Evolutionary conservation across 1,139 yeast genomes (phyloP).

Genomic region (Hyphopichia khmerensis): DNA sequence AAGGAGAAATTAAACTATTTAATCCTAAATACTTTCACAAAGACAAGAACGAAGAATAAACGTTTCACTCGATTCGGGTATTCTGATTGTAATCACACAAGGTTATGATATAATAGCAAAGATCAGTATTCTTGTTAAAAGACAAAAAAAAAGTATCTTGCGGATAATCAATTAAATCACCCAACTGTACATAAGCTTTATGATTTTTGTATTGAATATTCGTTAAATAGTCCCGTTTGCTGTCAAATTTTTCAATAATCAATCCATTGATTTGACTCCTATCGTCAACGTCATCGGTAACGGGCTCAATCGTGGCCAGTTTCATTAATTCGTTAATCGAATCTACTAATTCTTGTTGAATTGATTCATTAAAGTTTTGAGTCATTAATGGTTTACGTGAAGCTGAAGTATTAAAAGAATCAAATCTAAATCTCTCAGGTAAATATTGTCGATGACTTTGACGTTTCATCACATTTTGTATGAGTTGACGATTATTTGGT

Average conservation of each 20-base stretch:
- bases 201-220: not conserved
- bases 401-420: not conserved
- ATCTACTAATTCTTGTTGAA: not conserved
- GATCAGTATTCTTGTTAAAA: not conserved
- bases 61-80: not conserved
- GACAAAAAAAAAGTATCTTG: not conserved
- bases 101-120: not conserved
- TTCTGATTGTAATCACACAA: constrained; percentile 1
- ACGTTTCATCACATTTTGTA: not conserved
- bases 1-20: too few species aligned
- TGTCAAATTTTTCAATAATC: too few species aligned
- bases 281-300: too few species aligned
- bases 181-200: not conserved
- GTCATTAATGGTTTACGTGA: not conserved
- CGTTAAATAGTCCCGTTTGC: too few species aligned
- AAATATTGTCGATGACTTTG: not conserved
- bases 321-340: too few species aligned
- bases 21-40: too few species aligned
- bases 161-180: not conserved
- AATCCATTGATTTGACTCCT: too few species aligned
- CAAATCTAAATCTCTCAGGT: not conserved
- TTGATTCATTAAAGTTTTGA: not conserved
- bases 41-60: too few species aligned
- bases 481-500: not conserved
- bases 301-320: too few species aligned